phyloP scores from a whole-genome alignment of 1,139 yeast genomes.

The Kodamaea anthophila region DNA sequence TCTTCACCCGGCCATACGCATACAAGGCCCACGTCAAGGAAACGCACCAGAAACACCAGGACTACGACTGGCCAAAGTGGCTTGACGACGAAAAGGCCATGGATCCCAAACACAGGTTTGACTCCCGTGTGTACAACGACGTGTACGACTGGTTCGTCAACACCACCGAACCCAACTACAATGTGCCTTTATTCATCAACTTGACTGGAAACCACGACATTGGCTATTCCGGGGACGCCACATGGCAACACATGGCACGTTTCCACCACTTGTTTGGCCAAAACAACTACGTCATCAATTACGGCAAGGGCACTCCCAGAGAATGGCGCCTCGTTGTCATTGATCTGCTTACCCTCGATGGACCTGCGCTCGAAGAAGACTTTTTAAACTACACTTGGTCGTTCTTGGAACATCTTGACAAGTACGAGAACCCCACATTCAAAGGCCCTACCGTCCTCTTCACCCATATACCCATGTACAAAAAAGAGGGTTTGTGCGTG shows the following conservation, averaged over 20 bases:
- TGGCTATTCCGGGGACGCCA: slow-evolving; percentile 93
- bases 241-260: slow-evolving; percentile 83
- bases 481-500: slow-evolving; percentile 69
- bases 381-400: slow-evolving; percentile 64
- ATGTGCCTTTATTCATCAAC: slow-evolving; percentile 61
- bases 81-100: slow-evolving; percentile 32
- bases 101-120: slow-evolving; percentile 37
- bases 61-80: slow-evolving; percentile 50
- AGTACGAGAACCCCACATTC: slow-evolving; percentile 42
- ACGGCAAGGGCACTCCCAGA: slow-evolving; percentile 53
- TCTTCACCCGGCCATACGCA: slow-evolving; percentile 50
- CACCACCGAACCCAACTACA: slow-evolving; percentile 26
- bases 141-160: slow-evolving; percentile 60
- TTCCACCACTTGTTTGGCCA: slow-evolving; percentile 71
- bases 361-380: slow-evolving; percentile 78
- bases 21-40: slow-evolving; percentile 47
- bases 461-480: slow-evolving; percentile 87
- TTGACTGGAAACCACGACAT: slow-evolving; percentile 94
- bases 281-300: slow-evolving; percentile 75
- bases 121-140: slow-evolving; percentile 49
- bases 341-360: slow-evolving; percentile 80
- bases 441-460: slow-evolving; percentile 75
- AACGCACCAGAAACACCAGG: slow-evolving; percentile 39
- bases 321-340: slow-evolving; percentile 83
- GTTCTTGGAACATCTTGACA: slow-evolving; percentile 54